These are phyloP conservation scores for Kurtzmaniella quercitrusa DNA, from an alignment of 1,139 yeast species.

Conservation along the genomic window DNA sequence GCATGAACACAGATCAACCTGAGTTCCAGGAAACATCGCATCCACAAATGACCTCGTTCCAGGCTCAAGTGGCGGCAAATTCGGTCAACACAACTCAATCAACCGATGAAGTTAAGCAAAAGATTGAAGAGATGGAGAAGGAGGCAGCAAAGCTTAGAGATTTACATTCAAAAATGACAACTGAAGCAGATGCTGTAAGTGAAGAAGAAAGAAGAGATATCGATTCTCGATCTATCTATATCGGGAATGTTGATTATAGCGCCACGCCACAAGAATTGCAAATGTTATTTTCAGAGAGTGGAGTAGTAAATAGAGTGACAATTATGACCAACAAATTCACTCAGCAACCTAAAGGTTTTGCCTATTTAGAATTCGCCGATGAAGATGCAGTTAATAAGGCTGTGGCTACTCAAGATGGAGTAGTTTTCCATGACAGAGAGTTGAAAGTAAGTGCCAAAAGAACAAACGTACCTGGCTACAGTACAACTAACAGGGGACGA, in stretches of 20 bases:
- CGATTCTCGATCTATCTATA: constrained; percentile 79
- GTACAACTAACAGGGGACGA: constrained; percentile 39
- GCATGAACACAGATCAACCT: background rate
- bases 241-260: constrained; percentile 82
- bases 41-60: background rate
- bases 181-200: constrained; percentile 12
- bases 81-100: background rate
- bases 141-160: constrained; percentile 27
- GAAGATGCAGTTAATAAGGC: constrained; percentile 62
- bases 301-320: constrained; percentile 80
- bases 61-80: constrained; percentile 2
- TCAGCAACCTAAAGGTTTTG: constrained; percentile 83
- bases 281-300: constrained; percentile 70
- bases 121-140: constrained; percentile 25
- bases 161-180: constrained; percentile 20
- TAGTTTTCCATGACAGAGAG: constrained; percentile 62
- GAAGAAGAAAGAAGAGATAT: constrained; percentile 39
- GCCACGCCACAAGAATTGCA: constrained; percentile 80
- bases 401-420: constrained; percentile 57
- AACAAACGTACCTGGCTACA: constrained; percentile 73
- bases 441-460: constrained; percentile 73
- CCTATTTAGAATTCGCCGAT: constrained; percentile 76
- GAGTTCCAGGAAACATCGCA: background rate
- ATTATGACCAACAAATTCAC: constrained; percentile 67
- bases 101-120: constrained; percentile 3